Evolutionary conservation across 1,284 basidiomycete species (phyloP).

Genomic region (Marasmius tenuissimus): DNA sequence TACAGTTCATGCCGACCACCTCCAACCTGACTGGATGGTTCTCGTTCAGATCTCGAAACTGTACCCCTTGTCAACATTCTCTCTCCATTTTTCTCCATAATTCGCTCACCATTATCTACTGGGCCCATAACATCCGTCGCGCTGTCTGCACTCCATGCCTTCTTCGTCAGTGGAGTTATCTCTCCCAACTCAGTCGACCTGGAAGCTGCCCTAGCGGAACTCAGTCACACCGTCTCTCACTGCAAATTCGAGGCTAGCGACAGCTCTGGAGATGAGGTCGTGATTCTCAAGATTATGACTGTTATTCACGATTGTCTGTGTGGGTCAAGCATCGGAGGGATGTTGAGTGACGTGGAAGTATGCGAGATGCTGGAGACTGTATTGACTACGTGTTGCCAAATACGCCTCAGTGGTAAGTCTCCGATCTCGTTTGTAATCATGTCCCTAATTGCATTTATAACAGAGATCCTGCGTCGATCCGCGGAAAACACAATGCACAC

Average conservation of each 20-base stretch:
- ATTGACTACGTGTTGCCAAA: constrained; percentile 95
- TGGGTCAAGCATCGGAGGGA: constrained; percentile 55
- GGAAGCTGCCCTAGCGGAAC: constrained; percentile 73
- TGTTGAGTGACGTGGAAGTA: constrained; percentile 89
- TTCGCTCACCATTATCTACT: constrained; percentile 90
- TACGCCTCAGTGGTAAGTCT: constrained; percentile 85
- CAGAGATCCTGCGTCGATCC: constrained; percentile 87
- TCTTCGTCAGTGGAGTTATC: constrained; percentile 82
- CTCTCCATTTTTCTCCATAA: constrained; percentile 90
- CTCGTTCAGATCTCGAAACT: constrained; percentile 45
- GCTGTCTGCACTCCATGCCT: constrained; percentile 83
- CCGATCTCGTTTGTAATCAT: neutral
- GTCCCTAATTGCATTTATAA: constrained; percentile 14
- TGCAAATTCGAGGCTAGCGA: constrained; percentile 99
- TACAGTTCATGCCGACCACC: constrained; percentile 5
- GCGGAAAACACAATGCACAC: constrained; percentile 93
- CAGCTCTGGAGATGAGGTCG: constrained; percentile 94
- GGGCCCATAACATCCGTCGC: constrained; percentile 93
- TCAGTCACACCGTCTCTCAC: constrained; percentile 89
- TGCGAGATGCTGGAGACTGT: constrained; percentile 99
- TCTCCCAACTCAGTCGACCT: constrained; percentile 49
- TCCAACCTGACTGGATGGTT: constrained; percentile 30
- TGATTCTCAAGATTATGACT: constrained; percentile 88
- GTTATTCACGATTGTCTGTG: constrained; percentile 87
- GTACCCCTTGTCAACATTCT: constrained; percentile 64